These are phyloP conservation scores for Oryza brachyantha DNA, from an alignment of 176 grass and related monocot species.

Conservation along the genomic window DNA sequence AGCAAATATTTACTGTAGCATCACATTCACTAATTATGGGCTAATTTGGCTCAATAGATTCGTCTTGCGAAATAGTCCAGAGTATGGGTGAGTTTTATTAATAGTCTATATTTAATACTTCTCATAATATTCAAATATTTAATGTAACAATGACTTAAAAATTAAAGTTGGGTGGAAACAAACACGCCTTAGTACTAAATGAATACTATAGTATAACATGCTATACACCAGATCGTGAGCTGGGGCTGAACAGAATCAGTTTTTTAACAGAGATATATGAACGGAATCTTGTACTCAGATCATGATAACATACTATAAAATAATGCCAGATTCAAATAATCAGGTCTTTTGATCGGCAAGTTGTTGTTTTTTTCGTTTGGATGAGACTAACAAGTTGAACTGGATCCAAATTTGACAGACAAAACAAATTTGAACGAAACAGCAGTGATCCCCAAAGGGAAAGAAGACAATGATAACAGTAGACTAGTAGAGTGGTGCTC, in stretches of 20 bases:
- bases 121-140: too few relatives aligned
- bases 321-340: background rate
- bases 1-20: too few relatives aligned
- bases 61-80: too few relatives aligned
- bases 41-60: too few relatives aligned
- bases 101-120: too few relatives aligned
- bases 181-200: too few relatives aligned
- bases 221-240: conserved; percentile 8
- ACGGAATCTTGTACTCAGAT: conserved; percentile 35
- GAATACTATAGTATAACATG: background rate
- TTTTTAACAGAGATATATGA: background rate
- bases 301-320: background rate
- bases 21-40: too few relatives aligned
- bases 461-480: background rate
- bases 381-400: background rate
- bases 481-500: background rate
- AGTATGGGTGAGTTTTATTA: too few relatives aligned
- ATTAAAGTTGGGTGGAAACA: too few relatives aligned
- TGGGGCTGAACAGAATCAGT: conserved; percentile 2
- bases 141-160: too few relatives aligned
- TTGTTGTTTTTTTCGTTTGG: background rate
- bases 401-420: background rate
- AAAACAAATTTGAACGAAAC: background rate
- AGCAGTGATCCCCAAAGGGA: background rate
- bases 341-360: background rate